phyloP scores from a whole-genome alignment of 352 stramenopile genomes.

The Globisporangium irregulare region DNA sequence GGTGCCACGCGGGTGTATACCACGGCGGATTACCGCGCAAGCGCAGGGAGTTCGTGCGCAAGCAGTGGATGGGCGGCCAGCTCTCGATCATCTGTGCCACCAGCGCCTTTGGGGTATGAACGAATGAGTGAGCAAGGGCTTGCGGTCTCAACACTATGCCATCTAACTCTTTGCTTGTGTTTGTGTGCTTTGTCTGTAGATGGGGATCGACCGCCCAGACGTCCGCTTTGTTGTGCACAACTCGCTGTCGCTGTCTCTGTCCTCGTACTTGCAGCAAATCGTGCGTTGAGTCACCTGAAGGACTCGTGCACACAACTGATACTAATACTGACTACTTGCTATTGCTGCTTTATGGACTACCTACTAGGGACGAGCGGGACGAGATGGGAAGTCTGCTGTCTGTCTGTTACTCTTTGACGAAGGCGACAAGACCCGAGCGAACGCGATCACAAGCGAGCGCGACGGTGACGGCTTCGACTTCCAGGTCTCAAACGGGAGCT shows the following conservation, averaged over 20 bases:
- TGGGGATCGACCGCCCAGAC: slow-evolving; percentile 76
- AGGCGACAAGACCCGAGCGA: slow-evolving; percentile 52
- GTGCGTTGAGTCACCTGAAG: slow-evolving; percentile 26
- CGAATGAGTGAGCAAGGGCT: not conserved
- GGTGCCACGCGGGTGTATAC: slow-evolving; percentile 62
- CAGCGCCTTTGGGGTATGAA: slow-evolving; percentile 67
- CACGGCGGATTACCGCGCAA: slow-evolving; percentile 57
- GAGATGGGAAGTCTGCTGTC: slow-evolving; percentile 46
- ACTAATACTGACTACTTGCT: not conserved
- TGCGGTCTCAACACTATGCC: not conserved
- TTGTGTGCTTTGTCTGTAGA: slow-evolving; percentile 31
- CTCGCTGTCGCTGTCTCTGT: slow-evolving; percentile 60
- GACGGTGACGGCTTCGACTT: slow-evolving; percentile 19
- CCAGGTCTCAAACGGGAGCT: slow-evolving; percentile 33
- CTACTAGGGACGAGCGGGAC: slow-evolving; percentile 58
- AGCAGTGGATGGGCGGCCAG: slow-evolving; percentile 77
- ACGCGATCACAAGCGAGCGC: slow-evolving; percentile 40
- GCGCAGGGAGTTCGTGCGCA: slow-evolving; percentile 64
- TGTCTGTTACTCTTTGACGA: slow-evolving; percentile 65
- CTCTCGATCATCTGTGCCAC: slow-evolving; percentile 76
- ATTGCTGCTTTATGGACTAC: not conserved
- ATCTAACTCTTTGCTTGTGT: not conserved
- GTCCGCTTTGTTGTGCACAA: slow-evolving; percentile 77
- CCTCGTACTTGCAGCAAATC: slow-evolving; percentile 77
- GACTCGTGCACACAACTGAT: not conserved